Evolutionary conservation across 495 filamentous ascomycete genomes (phyloP).

Genomic region (Penicillium atrosanguineum): DNA sequence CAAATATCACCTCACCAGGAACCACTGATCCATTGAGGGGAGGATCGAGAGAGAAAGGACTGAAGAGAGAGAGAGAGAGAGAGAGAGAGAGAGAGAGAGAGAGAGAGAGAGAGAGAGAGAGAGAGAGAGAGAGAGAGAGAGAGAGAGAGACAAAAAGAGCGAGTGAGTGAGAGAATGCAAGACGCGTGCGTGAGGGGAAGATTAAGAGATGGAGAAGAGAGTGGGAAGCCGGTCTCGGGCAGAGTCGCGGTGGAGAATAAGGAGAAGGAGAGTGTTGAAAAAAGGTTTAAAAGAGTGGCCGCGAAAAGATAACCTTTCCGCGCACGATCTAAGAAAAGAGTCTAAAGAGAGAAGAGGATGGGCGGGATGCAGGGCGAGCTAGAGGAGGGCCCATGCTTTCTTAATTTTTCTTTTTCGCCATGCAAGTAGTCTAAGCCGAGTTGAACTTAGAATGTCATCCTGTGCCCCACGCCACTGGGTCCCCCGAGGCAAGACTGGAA

Average conservation of each 20-base stretch:
- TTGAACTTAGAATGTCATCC: conserved; percentile 14
- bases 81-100: not conserved
- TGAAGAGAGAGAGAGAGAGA: not conserved
- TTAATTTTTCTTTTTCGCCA: not conserved
- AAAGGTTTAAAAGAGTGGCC: conserved; percentile 1
- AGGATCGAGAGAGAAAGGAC: not conserved
- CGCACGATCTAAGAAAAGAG: conserved; percentile 5
- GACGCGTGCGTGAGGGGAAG: not conserved
- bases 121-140: not conserved
- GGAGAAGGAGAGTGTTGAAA: not conserved
- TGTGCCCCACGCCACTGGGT: conserved; percentile 17
- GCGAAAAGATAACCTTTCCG: conserved; percentile 2
- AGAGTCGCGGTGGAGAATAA: not conserved
- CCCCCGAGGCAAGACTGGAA: not conserved
- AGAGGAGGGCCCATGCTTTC: not conserved
- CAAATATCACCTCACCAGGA: conserved; percentile 8
- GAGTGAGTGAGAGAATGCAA: not conserved
- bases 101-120: not conserved
- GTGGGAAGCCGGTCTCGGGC: not conserved
- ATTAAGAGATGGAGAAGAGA: not conserved
- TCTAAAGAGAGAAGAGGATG: conserved; percentile 6
- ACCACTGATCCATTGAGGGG: conserved; percentile 11
- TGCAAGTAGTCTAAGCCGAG: conserved; percentile 8
- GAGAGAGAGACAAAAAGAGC: not conserved
- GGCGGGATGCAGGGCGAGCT: not conserved